Evolutionary conservation across 345 rosid genomes (phyloP), one percentile per base, ranked within the genome.

Genomic region (Luvunga scandens): DNA sequence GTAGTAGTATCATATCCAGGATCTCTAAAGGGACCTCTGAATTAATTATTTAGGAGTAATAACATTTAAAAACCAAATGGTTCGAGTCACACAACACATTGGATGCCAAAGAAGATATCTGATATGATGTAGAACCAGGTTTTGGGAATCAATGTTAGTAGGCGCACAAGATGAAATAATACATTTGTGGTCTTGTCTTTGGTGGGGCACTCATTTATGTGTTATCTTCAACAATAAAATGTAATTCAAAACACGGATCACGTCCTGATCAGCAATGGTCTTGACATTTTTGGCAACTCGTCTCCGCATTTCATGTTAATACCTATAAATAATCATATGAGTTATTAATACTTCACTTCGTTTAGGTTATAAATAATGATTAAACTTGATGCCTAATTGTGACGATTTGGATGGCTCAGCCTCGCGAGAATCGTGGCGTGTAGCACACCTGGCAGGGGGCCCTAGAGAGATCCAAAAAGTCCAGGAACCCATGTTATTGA

Each of bases 401-500:
- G 59, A 62, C 62, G 60, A 74, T 74, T 62, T 62, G 2, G 10
- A 0, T 18, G 69, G 59, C 24, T 39, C 39, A 19, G 27, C 9
- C 36, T 16, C 30, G 34, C 0, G 28, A 7, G 0, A 3, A 13
- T 33, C n/a, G 2, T 18, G 25, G 28, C 8, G 6, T 2, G 30
- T 7, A 12, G 63, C 50, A n/a, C 62, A 30, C 50, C 78, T 76
- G 53, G 22, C 64, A 33, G 16, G 65, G 65, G 27, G 55, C 50
- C 79, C 3, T 2, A 34, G 4, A 24, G 60, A 24, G 28, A 9
- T 76, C 77, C 64, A 66, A 75, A 75, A 75, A 53, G 72, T 63
- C 77, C 70, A 53, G 19, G 34, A 55, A 34, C 48, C 78, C 78
- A 66, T 55, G 79, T 34, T 76, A 55, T 42, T 24, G 39, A 14